Conservation (phyloP, 805 yeast species). For the Candida chilensis region DNA sequence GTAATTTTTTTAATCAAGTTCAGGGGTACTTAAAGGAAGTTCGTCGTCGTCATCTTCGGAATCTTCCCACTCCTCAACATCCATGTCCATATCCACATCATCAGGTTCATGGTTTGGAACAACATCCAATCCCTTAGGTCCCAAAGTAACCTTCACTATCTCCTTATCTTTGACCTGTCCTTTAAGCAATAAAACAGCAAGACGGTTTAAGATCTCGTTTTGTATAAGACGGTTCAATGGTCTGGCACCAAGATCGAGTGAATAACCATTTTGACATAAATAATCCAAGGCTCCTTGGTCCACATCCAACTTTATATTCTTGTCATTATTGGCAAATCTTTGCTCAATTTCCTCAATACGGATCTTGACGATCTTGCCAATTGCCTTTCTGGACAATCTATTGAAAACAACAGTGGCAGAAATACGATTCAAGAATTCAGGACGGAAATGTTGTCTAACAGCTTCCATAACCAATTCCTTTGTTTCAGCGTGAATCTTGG, state of each 20-base stretch:
- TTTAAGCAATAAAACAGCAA: constrained; percentile 82
- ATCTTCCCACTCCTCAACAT: constrained; percentile 53
- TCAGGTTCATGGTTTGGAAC: constrained; percentile 75
- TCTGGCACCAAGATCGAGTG: constrained; percentile 92
- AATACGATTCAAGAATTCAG: constrained; percentile 94
- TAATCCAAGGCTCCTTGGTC: constrained; percentile 72
- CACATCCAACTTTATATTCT: constrained; percentile 63
- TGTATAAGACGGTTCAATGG: constrained; percentile 93
- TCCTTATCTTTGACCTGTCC: constrained; percentile 89
- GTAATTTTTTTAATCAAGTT: constrained; percentile 13
- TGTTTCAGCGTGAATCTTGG: constrained; percentile 60
- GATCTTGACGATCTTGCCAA: constrained; percentile 82
- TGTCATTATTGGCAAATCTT: constrained; percentile 80
- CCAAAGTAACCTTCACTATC: constrained; percentile 54
- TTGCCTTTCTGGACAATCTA: constrained; percentile 84
- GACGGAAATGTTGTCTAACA: constrained; percentile 87
- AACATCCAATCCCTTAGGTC: constrained; percentile 64
- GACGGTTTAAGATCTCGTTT: constrained; percentile 72
- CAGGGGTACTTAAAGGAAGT: constrained; percentile 4
- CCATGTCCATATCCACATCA: constrained; percentile 41
- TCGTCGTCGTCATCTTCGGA: constrained; percentile 53
- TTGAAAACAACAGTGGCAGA: constrained; percentile 90
- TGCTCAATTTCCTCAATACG: constrained; percentile 78
- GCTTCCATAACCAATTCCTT: constrained; percentile 75
- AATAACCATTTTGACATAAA: constrained; percentile 80